Conservation (phyloP, 2,329 filamentous ascomycete genomes). For the Niveomyces coronatus region DNA sequence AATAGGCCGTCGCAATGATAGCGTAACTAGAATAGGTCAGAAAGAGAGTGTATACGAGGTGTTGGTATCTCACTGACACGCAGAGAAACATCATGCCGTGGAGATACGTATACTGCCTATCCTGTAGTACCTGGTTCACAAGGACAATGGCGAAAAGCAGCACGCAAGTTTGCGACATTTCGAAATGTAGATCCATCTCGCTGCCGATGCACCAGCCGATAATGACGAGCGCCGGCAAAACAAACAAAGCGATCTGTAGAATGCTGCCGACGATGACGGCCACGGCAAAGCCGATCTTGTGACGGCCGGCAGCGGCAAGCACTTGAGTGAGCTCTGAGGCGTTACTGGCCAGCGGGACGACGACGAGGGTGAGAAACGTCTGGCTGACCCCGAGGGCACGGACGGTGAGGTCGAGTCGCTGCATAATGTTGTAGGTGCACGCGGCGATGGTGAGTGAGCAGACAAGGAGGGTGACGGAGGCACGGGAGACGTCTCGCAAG, state of each 20-base stretch:
- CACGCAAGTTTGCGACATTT: slow-evolving; percentile 12
- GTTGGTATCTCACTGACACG: slow-evolving; percentile 8
- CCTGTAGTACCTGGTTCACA: slow-evolving; percentile 13
- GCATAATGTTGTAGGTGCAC: slow-evolving; percentile 11
- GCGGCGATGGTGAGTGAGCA: slow-evolving; percentile 9
- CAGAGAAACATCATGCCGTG: slow-evolving; percentile 12
- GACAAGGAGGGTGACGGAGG: slow-evolving; percentile 1
- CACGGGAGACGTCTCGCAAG: slow-evolving; percentile 5
- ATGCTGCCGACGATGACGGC: slow-evolving; percentile 13
- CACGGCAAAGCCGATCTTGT: slow-evolving; percentile 13
- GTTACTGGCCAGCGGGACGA: slow-evolving; percentile 12
- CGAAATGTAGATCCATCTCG: slow-evolving; percentile 12
- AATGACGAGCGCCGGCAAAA: slow-evolving; percentile 11
- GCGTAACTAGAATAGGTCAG: slow-evolving; percentile 6
- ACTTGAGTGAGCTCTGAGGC: slow-evolving; percentile 12
- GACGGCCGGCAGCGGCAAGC: slow-evolving; percentile 9
- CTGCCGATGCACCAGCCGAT: slow-evolving; percentile 9
- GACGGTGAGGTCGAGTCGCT: slow-evolving; percentile 6
- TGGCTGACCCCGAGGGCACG: slow-evolving; percentile 9
- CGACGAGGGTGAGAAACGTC: slow-evolving; percentile 12
- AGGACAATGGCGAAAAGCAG: slow-evolving; percentile 11
- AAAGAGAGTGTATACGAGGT: too few species aligned
- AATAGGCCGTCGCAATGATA: slow-evolving; percentile 7
- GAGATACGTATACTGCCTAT: slow-evolving; percentile 12
- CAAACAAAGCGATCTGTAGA: slow-evolving; percentile 12